Base-by-base conservation (phyloP, 352 stramenopile species). In the Phytophthora europaea region DNA sequence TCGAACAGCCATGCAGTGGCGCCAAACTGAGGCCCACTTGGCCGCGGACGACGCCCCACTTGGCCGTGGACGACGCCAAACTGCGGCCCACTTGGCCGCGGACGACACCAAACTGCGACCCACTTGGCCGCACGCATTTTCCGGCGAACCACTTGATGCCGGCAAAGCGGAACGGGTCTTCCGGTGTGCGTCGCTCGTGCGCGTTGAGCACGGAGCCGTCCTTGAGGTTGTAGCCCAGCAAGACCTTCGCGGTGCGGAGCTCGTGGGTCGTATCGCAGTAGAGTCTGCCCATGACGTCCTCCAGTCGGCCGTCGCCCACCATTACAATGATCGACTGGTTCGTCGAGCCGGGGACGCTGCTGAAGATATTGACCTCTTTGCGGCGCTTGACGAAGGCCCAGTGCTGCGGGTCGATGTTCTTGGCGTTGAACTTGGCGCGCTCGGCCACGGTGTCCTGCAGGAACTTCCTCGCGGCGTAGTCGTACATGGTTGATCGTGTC, bases 81-180 rank as follows among this genome's bases (percentile, higher is more conserved):
- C n/a, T n/a, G n/a, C n/a, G n/a, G n/a, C n/a, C n/a, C n/a, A n/a
- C n/a, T n/a, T n/a, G n/a, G n/a, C n/a, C n/a, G n/a, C n/a, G n/a
- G n/a, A n/a, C n/a, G n/a, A n/a, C n/a, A n/a, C n/a, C n/a, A n/a
- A n/a, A n/a, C n/a, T n/a, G n/a, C n/a, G n/a, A n/a, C n/a, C n/a
- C n/a, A n/a, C n/a, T n/a, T n/a, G n/a, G n/a, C n/a, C n/a, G n/a
- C n/a, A n/a, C 66, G 10, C 70, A 76, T 4, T 65, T 71, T 4
- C 56, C 65, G 0, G 79, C 76, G 43, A 82, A 76, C 81, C 79
- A 88, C 61, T 86, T 85, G 68, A 88, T 84, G n/a, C 81, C 81
- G 3, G 76, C 76, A 48, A 86, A 88, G 33, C 70, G 73, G 54
- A 75, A 88, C 26, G 81, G 81, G 16, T 72, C 70, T 1, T 83